Evolutionary conservation across 768 basidiomycete genomes (phyloP).

Genomic region (Pluteus cervinus): DNA sequence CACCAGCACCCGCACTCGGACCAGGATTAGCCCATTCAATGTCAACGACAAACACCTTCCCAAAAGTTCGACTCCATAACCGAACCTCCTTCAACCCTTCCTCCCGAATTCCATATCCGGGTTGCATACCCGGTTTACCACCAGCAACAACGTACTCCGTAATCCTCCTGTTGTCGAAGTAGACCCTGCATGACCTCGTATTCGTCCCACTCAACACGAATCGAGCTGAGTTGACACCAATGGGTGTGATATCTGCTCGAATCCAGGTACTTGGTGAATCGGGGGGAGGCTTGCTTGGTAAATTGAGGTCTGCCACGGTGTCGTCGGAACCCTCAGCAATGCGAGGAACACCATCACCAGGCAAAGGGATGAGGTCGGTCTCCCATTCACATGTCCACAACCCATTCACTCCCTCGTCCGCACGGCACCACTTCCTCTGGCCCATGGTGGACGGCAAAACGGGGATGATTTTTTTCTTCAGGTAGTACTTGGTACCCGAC

Average conservation of each 20-base stretch:
- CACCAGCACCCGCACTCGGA: too few relatives aligned
- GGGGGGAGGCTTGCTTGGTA: too few relatives aligned
- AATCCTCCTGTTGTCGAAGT: conserved; percentile 35
- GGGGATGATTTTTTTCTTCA: conserved; percentile 37
- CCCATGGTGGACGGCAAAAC: conserved; percentile 45
- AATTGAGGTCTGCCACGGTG: too few relatives aligned
- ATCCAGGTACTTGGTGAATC: conserved; percentile 36
- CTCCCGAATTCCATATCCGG: too few relatives aligned
- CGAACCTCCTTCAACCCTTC: conserved; percentile 25
- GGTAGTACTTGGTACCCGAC: conserved; percentile 35
- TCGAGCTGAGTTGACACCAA: conserved; percentile 36
- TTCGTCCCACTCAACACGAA: conserved; percentile 49
- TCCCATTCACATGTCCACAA: conserved; percentile 47
- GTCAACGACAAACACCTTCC: conserved; percentile 43
- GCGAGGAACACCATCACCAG: too few relatives aligned
- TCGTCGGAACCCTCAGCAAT: too few relatives aligned
- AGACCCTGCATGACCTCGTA: conserved; percentile 53
- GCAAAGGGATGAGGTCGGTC: conserved; percentile 31
- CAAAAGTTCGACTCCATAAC: conserved; percentile 63
- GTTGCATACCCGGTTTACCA: too few relatives aligned
- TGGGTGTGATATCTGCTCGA: too few relatives aligned
- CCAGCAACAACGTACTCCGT: background rate
- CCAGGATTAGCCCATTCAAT: too few relatives aligned
- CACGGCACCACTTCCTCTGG: conserved; percentile 25
- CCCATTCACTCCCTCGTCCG: too few relatives aligned